phyloP scores from a whole-genome alignment of 2,329 filamentous ascomycete species.

The Hypoxylon sp. region DNA sequence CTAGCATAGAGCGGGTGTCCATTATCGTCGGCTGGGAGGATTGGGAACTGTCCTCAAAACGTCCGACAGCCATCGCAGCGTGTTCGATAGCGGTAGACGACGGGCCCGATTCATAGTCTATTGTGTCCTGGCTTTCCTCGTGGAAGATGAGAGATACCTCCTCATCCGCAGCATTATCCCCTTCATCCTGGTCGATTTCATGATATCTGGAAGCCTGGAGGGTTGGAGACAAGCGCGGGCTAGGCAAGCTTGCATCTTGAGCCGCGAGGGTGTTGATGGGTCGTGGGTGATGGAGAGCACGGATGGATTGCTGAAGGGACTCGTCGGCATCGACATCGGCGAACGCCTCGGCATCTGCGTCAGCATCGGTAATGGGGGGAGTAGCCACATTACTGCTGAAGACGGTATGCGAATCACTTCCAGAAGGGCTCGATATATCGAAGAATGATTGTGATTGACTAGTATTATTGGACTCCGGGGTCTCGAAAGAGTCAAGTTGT shows the following conservation, averaged over 20 bases:
- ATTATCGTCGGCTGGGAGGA: constrained; percentile 66
- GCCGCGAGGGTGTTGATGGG: constrained; percentile 79
- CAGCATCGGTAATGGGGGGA: constrained; percentile 81
- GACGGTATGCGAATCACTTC: constrained; percentile 70
- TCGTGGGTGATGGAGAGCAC: constrained; percentile 63
- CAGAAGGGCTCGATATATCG: constrained; percentile 67
- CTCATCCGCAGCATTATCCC: constrained; percentile 58
- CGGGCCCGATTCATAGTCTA: constrained; percentile 55
- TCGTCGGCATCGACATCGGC: constrained; percentile 68
- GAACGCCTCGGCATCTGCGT: constrained; percentile 75
- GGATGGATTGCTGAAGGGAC: constrained; percentile 63
- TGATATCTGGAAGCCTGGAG: constrained; percentile 77
- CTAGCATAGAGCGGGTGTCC: constrained; percentile 88
- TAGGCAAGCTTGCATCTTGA: constrained; percentile 93
- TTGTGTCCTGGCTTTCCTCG: constrained; percentile 61
- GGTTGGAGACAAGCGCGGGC: constrained; percentile 93
- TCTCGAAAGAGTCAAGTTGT: constrained; percentile 61
- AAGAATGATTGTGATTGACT: constrained; percentile 60
- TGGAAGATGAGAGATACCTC: constrained; percentile 55
- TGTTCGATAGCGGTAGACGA: constrained; percentile 48
- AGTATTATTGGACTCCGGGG: constrained; percentile 61
- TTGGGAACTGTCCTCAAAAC: constrained; percentile 52
- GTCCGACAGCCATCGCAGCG: constrained; percentile 46
- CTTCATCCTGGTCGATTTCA: constrained; percentile 60
- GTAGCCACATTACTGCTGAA: constrained; percentile 78